A percentile compares a stretch with the other conserved stretches of the same genome.
Conservation (phyloP, 2,329 filamentous ascomycete species). For the Penicillium italicum region DNA sequence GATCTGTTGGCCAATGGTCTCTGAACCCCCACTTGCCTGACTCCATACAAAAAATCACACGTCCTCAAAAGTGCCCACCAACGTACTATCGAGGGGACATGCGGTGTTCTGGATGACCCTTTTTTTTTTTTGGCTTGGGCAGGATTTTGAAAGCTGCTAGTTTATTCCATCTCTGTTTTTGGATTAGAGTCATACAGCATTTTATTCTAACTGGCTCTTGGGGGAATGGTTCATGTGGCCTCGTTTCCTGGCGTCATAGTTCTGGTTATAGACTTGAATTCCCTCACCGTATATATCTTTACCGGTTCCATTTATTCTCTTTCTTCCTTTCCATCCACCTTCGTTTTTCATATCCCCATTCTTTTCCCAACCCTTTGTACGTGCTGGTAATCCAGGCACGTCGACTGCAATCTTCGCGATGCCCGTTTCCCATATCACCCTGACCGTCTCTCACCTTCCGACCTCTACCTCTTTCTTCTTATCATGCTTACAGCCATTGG, state of each 20-base stretch:
- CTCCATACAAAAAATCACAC: conserved; percentile 8
- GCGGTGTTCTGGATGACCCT: conserved; percentile 3
- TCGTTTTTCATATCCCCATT: conserved; percentile 1
- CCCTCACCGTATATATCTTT: conserved; percentile 23
- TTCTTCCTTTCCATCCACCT: background rate
- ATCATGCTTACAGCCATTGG: conserved; percentile 71
- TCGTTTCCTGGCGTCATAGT: conserved; percentile 20
- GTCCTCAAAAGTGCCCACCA: conserved; percentile 4
- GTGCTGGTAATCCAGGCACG: conserved; percentile 2
- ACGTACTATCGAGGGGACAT: conserved; percentile 1
- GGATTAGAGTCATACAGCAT: conserved; percentile 6
- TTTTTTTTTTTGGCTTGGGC: conserved; percentile 14
- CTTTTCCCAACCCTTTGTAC: conserved; percentile 1
- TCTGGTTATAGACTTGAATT: conserved; percentile 15
- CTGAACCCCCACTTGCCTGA: background rate
- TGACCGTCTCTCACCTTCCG: conserved; percentile 72
- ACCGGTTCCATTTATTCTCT: conserved; percentile 6
- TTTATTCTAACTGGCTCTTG: conserved; percentile 15
- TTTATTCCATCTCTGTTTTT: conserved; percentile 3
- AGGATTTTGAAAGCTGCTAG: conserved; percentile 10
- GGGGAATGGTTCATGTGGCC: background rate
- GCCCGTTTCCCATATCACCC: conserved; percentile 61
- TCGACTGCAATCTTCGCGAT: conserved; percentile 36
- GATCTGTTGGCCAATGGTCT: conserved; percentile 5
- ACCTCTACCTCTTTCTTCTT: conserved; percentile 81